Conservation (phyloP, 2,329 filamentous ascomycete species). For the Calonectria ilicicola region DNA sequence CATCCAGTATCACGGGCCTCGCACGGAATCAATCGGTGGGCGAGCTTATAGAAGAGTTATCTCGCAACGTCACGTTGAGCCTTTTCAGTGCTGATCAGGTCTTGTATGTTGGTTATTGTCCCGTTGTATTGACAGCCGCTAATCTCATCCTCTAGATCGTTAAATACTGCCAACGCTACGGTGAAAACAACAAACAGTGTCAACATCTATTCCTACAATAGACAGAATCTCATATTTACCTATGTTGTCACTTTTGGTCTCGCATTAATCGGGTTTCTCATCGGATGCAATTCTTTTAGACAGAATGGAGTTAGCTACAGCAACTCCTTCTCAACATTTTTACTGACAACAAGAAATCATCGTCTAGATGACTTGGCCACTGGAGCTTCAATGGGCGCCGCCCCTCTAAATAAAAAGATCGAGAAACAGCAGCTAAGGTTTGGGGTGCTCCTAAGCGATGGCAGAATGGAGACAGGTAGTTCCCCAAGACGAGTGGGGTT, state of each 20-base stretch:
- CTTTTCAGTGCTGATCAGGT: not conserved
- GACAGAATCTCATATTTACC: not conserved
- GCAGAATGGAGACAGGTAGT: not conserved
- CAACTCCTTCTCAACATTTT: conserved; percentile 1
- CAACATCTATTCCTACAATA: not conserved
- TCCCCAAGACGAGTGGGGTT: not conserved
- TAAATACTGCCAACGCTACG: not conserved
- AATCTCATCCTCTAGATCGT: not conserved
- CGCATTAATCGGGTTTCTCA: not conserved
- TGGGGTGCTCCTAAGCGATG: not conserved
- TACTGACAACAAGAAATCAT: conserved; percentile 1
- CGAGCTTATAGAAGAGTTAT: not conserved
- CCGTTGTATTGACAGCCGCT: not conserved
- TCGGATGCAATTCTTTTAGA: not conserved
- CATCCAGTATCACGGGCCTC: not conserved
- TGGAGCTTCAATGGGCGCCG: not conserved
- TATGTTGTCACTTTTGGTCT: not conserved
- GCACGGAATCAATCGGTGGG: not conserved
- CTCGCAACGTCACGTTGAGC: not conserved
- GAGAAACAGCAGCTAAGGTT: not conserved
- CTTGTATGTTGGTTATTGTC: not conserved
- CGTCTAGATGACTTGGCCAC: not conserved
- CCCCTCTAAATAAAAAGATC: not conserved
- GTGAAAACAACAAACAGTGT: not conserved
- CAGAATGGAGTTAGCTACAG: conserved; percentile 3